These are phyloP conservation scores for Guadua angustifolia DNA, from an alignment of 176 grass and related monocot species.

Conservation along the genomic window DNA sequence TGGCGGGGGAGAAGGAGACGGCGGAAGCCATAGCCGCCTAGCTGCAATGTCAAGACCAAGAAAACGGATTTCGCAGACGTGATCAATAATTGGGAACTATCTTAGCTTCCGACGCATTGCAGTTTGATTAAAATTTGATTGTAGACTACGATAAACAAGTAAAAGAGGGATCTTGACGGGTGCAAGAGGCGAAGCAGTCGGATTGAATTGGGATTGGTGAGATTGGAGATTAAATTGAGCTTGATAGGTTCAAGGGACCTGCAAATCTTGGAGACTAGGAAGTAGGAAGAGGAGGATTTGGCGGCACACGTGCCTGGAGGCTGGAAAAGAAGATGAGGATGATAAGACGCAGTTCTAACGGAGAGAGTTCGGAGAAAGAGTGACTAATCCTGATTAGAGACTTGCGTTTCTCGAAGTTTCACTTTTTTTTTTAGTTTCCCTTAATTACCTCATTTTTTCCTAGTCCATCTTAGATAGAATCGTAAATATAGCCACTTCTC, in stretches of 20 bases:
- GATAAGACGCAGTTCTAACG: background rate
- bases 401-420: no score
- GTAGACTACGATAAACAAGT: background rate
- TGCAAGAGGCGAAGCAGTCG: background rate
- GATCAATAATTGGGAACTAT: constrained; percentile 10
- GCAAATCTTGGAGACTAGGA: constrained; percentile 39
- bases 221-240: constrained; percentile 12
- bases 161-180: constrained; percentile 25
- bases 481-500: no score
- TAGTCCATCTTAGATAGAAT: no score
- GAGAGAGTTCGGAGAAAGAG: background rate
- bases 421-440: no score
- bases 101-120: background rate
- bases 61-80: constrained; percentile 21
- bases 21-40: constrained; percentile 67
- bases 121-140: background rate
- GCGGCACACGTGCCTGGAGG: background rate
- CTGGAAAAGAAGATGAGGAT: background rate
- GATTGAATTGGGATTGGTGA: background rate
- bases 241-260: background rate
- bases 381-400: no score
- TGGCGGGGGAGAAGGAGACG: constrained; percentile 66
- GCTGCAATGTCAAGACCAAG: constrained; percentile 15
- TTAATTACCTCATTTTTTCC: no score
- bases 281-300: background rate